Base-by-base conservation (phyloP, 2,329 filamentous ascomycete genomes). In the Verticillium dahliae region DNA sequence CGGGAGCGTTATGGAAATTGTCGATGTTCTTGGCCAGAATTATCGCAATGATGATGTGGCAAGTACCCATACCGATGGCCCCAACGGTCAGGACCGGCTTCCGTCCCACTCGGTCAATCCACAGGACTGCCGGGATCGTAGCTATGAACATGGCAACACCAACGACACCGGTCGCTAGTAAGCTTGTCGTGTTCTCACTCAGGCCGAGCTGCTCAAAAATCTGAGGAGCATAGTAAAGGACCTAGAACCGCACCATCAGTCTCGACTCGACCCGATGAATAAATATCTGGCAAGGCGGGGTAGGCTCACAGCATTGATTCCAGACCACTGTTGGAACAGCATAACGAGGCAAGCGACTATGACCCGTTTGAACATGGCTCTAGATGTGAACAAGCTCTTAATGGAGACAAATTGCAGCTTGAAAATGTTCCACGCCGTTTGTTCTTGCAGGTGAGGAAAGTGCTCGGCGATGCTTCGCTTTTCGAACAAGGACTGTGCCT, bases 401-500 rank as follows among this genome's bases (percentile, higher is more conserved):
- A 89, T 86, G 7, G 87, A 85, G 1, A 91, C 83, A 63, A 87
- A 91, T 67, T 91, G 87, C 7, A 90, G 76, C 74, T 86, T 90
- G 69, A 87, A 82, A n/a, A 75, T 81, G 71, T 89, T 88, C 83
- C 80, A 83, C 1, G 78, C 74, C 0, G 85, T 89, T 58, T 80
- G 79, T 62, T 87, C 80, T 2, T 80, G 76, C 14, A 90, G 76
- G 38, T 88, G 78, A 0, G 90, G 90, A 72, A 90, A 92, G 31
- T 87, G 80, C 64, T 89, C 86, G 0, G 84, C 82, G 10, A 88
- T 80, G 1, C 85, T 85, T 38, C 86, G 83, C 75, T 92, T 90
- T 74, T 94, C 90, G 66, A 94, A 95, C 18, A 90, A 73, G 0
- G 86, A 88, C 71, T 92, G 88, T 0, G 90, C 89, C 72, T 91